Base-by-base conservation (phyloP, 495 filamentous ascomycete genomes). In the Xylaria bambusicola region DNA sequence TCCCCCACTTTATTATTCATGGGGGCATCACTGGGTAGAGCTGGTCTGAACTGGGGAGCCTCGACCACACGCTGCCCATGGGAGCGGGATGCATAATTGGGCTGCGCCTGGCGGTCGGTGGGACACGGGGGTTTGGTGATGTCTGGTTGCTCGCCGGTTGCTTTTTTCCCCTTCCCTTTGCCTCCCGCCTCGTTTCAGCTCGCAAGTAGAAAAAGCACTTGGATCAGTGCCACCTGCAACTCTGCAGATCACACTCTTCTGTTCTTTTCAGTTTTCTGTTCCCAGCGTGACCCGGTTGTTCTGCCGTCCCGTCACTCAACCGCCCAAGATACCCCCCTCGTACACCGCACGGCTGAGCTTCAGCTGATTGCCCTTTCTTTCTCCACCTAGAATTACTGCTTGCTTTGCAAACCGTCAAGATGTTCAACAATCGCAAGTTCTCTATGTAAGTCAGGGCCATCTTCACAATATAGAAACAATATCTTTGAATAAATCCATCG, bases 341-440 rank as follows among this genome's bases (percentile, higher is more conserved):
- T 38, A 33, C 31, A 33, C 31, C 10, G 29, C 10, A 10, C 29
- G 10, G 29, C 15, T 38, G 36, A 44, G 51, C 51, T 54, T 54
- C 13, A 18, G 38, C 50, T 42, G 38, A 27, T 38, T 5, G 10
- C 29, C 26, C 36, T 33, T 12, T 20, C 31, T 31, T 31, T 9
- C 6, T 18, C 33, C 7, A 23, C 13, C 50, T 59, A 35, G 36
- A 15, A n/a, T n/a, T n/a, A n/a, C n/a, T n/a, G n/a, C n/a, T 26
- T 46, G 53, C 53, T 61, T 41, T 40, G 18, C 62, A 63, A 57
- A 7, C 59, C 61, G 56, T 57, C 62, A 72, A 50, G 26, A 74
- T 76, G 72, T 82, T 82, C 56, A 65, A 67, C 56, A 70, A 72
- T 52, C 77, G 81, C 69, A 82, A 82, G 65, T 84, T 84, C 69